phyloP scores from a whole-genome alignment of 2,329 filamentous ascomycete genomes.

The Arthrobotrys conoides region DNA sequence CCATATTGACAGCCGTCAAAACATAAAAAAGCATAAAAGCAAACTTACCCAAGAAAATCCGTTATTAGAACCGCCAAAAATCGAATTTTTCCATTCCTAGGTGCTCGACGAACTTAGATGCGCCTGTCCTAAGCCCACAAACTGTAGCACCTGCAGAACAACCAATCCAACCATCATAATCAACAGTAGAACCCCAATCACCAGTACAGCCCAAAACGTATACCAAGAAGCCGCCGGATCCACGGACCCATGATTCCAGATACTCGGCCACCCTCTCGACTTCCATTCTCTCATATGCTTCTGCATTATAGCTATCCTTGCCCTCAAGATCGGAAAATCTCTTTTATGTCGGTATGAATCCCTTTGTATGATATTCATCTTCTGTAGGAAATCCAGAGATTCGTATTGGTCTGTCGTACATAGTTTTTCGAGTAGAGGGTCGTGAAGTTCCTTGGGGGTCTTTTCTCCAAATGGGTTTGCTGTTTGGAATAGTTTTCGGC shows the following conservation, averaged over 20 bases:
- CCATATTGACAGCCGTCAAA: constrained; percentile 5
- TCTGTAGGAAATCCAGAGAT: constrained; percentile 11
- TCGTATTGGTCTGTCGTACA: constrained; percentile 3
- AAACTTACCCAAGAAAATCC: neutral
- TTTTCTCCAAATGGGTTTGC: constrained; percentile 25
- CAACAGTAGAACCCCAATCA: constrained; percentile 12
- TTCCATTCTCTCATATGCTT: constrained; percentile 29
- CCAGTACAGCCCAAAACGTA: constrained; percentile 32
- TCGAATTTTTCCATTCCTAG: neutral
- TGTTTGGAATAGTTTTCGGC: constrained; percentile 16
- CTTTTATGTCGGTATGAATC: constrained; percentile 38
- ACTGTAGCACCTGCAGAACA: constrained; percentile 19
- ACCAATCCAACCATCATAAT: constrained; percentile 14
- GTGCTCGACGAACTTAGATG: neutral
- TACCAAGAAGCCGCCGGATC: constrained; percentile 40
- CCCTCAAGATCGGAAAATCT: constrained; percentile 31
- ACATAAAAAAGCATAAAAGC: neutral
- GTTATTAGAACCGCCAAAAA: neutral
- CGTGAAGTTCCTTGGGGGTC: neutral
- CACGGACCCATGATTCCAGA: constrained; percentile 34
- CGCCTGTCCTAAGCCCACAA: constrained; percentile 10
- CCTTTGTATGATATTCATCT: constrained; percentile 6
- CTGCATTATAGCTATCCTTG: constrained; percentile 33
- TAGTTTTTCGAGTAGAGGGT: constrained; percentile 21
- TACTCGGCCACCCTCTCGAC: constrained; percentile 24